Conservation (phyloP, 164 flowering plant species). For the Piper longum region DNA sequence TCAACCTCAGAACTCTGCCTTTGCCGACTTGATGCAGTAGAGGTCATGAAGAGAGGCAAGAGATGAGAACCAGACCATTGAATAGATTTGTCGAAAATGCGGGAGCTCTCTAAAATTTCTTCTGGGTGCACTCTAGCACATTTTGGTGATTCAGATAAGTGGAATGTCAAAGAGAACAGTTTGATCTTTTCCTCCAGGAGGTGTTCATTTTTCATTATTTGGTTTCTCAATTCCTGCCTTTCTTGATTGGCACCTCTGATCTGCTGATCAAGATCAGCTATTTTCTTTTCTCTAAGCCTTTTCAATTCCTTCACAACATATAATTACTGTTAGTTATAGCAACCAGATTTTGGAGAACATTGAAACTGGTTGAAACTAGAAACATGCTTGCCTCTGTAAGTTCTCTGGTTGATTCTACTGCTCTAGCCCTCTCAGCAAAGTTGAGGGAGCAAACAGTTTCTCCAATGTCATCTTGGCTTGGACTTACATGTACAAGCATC, state of each 20-base stretch:
- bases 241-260: slow-evolving; percentile 52
- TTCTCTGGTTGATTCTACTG: slow-evolving; percentile 38
- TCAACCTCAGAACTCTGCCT: slow-evolving; percentile 35
- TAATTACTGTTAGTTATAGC: background rate
- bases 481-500: slow-evolving; percentile 70
- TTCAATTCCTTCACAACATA: slow-evolving; percentile 33
- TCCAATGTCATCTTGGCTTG: slow-evolving; percentile 46
- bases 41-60: slow-evolving; percentile 68
- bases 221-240: slow-evolving; percentile 29
- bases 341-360: background rate
- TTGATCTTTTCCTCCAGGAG: slow-evolving; percentile 35
- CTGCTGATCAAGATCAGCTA: slow-evolving; percentile 32
- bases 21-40: slow-evolving; percentile 68
- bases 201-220: slow-evolving; percentile 29
- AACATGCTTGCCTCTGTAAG: slow-evolving; percentile 30
- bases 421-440: slow-evolving; percentile 66
- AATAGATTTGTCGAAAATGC: slow-evolving; percentile 10
- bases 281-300: slow-evolving; percentile 33
- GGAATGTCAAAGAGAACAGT: slow-evolving; percentile 20
- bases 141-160: slow-evolving; percentile 12
- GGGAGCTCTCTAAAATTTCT: slow-evolving; percentile 22
- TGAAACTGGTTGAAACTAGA: background rate
- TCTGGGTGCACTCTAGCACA: slow-evolving; percentile 13
- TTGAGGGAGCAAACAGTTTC: slow-evolving; percentile 61
- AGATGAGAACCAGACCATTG: slow-evolving; percentile 15